Percentiles rank a stretch among this genome's conserved stretches.
Evolutionary conservation across 2,329 filamentous ascomycete genomes (phyloP).

Genomic region (Trichoderma oligosporum): DNA sequence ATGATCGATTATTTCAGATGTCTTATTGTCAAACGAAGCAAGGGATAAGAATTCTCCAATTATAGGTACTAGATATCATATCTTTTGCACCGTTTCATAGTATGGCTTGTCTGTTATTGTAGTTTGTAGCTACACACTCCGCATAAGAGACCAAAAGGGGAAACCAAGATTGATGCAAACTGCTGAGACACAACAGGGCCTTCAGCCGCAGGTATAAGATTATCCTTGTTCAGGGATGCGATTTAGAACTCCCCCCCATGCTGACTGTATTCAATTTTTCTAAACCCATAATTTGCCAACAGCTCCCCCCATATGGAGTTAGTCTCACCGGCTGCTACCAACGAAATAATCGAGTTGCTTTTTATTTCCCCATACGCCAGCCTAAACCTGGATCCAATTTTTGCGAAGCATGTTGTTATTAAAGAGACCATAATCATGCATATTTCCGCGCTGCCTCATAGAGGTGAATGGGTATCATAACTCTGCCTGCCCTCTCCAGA

Average conservation of each 20-base stretch:
- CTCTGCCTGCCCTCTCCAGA: constrained; percentile 2
- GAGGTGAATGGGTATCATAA: constrained; percentile 17
- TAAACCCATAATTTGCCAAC: neutral
- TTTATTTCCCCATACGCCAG: constrained; percentile 4
- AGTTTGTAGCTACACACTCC: too few species aligned
- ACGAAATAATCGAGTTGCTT: neutral
- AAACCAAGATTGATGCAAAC: neutral
- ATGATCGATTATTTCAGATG: neutral
- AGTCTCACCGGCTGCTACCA: neutral
- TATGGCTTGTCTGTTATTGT: neutral
- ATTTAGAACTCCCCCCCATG: neutral
- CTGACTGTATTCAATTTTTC: neutral
- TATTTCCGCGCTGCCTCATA: neutral
- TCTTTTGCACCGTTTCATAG: neutral
- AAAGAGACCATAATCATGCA: neutral
- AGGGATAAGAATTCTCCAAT: neutral
- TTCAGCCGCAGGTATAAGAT: neutral
- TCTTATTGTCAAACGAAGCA: neutral
- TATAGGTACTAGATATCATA: neutral
- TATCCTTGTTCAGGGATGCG: neutral
- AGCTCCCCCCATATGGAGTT: neutral
- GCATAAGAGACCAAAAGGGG: neutral
- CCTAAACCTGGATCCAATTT: neutral
- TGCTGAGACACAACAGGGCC: neutral
- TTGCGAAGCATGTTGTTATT: neutral